Evolutionary conservation across 192 early-diverging fungal species (phyloP), one percentile per base, ranked within the genome.

Genomic region (Rhizophlyctis rosea): DNA sequence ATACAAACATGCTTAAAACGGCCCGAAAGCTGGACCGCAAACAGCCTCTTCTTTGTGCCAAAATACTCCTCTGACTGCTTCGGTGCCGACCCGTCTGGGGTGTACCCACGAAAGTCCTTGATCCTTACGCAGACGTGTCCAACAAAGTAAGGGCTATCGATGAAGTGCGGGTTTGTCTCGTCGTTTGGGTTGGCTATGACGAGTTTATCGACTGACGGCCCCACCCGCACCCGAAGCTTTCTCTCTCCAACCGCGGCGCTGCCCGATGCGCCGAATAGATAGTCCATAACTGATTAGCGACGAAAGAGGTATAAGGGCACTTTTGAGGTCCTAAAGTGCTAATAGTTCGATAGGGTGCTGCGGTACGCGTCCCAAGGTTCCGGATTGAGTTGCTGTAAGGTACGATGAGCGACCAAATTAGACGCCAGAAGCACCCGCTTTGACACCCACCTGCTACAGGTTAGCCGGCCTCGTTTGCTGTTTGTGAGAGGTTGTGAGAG

Each of bases 21-120:
- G 27, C 85, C 86, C 21, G 74, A 79, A 27, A 91, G 65, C 61
- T 91, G 88, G 25, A 93, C 75, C 34, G 87, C 86, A 71, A 88
- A 90, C 25, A 82, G 70, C 52, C 88, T 71, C 27, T 75, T 72
- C 39, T 79, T 68, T 5, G 64, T 75, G 0, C 84, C 83, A 71
- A 91, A 91, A 56, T 87, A 86, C 11, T 59, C 54, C 2, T 81
- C 54, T 50, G 59, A 50, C 4, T n/a, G 31, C 23, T 70, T 69
- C 32, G 72, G 61, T 24, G 29, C 21, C 1, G 54, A 65, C 30
- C 62, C 77, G 39, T 71, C 69, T 2, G 82, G 76, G n/a, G 74
- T 63, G 31, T 78, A 44, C 23, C 86, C 86, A 27, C 77, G 69
- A 63, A 88, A 88, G 62, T 86, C 81, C 50, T 77, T 78, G 33